Percentiles rank a stretch among this genome's conserved stretches.
These are phyloP conservation scores for Moringa oleifera DNA, from an alignment of 345 rosid genomes.

Conservation along the genomic window DNA sequence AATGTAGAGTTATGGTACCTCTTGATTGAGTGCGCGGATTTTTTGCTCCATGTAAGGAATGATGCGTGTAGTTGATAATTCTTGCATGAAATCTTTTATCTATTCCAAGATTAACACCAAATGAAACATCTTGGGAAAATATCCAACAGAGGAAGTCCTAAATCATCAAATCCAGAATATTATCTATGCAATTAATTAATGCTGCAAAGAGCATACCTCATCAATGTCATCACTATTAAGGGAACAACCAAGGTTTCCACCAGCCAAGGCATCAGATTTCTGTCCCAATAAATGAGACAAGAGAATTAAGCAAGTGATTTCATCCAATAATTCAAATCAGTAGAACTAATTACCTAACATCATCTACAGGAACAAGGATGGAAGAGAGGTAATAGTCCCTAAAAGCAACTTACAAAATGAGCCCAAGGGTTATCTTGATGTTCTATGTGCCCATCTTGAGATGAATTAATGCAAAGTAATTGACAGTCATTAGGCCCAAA, in stretches of 20 bases:
- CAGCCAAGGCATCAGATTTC: conserved; percentile 50
- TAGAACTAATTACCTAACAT: neutral
- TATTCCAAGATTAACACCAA: conserved; percentile 31
- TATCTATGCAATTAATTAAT: conserved; percentile 4
- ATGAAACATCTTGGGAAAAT: conserved; percentile 13
- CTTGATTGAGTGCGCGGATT: conserved; percentile 84
- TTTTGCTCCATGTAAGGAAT: conserved; percentile 98
- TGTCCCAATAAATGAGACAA: conserved; percentile 33
- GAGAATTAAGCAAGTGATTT: conserved; percentile 18
- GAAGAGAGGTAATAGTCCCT: conserved; percentile 5
- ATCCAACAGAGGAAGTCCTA: conserved; percentile 17
- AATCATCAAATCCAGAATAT: conserved; percentile 10
- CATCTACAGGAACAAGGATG: neutral
- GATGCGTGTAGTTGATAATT: conserved; percentile 78
- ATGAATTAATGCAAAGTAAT: conserved; percentile 86
- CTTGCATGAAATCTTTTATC: conserved; percentile 87
- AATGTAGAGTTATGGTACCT: conserved; percentile 36
- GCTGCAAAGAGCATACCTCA: conserved; percentile 43
- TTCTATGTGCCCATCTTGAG: conserved; percentile 58
- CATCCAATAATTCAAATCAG: conserved; percentile 9
- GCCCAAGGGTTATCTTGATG: conserved; percentile 71
- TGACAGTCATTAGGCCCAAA: conserved; percentile 76
- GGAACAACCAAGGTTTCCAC: conserved; percentile 58
- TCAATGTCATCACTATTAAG: conserved; percentile 67
- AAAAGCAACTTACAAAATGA: conserved; percentile 47